Percentiles rank a stretch among this genome's conserved stretches.
Evolutionary conservation across 1,284 basidiomycete species (phyloP).

Genomic region (Cutaneotrichosporon curvatum): DNA sequence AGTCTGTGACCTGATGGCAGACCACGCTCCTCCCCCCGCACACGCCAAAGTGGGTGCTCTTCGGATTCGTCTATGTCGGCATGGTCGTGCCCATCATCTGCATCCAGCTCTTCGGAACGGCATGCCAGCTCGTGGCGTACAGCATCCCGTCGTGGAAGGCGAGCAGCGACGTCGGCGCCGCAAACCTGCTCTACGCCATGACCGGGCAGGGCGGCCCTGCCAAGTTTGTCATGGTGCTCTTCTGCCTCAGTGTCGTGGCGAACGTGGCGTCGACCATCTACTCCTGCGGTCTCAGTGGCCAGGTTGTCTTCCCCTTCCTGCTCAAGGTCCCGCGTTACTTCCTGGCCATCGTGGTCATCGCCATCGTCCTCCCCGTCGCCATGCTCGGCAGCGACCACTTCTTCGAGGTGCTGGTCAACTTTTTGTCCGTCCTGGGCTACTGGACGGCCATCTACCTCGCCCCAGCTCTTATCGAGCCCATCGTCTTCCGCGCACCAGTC

Average conservation of each 20-base stretch:
- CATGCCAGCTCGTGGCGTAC: slow-evolving; percentile 48
- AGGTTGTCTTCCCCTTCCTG: slow-evolving; percentile 62
- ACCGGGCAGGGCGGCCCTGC: slow-evolving; percentile 56
- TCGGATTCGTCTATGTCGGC: slow-evolving; percentile 66
- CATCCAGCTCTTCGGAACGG: slow-evolving; percentile 67
- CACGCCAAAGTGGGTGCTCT: slow-evolving; percentile 49
- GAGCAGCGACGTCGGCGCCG: slow-evolving; percentile 57
- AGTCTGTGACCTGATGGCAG: slow-evolving; percentile 45
- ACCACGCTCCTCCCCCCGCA: slow-evolving; percentile 44
- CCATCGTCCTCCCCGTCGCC: slow-evolving; percentile 53
- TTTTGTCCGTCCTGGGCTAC: slow-evolving; percentile 44
- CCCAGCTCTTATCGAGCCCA: slow-evolving; percentile 37
- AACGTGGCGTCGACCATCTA: slow-evolving; percentile 81
- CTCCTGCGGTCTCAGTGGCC: slow-evolving; percentile 72
- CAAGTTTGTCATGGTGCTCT: slow-evolving; percentile 69
- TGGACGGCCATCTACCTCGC: slow-evolving; percentile 45
- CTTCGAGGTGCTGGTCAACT: slow-evolving; percentile 39
- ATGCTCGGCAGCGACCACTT: slow-evolving; percentile 37
- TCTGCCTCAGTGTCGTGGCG: slow-evolving; percentile 58
- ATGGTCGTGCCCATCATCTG: slow-evolving; percentile 62
- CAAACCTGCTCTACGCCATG: slow-evolving; percentile 68
- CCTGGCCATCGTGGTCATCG: slow-evolving; percentile 72
- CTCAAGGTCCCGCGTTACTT: slow-evolving; percentile 69
- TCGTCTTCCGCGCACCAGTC: slow-evolving; percentile 41
- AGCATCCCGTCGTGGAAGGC: slow-evolving; percentile 62